Base-by-base conservation (phyloP, 2,329 filamentous ascomycete genomes). In the Arthrinium phaeospermum region DNA sequence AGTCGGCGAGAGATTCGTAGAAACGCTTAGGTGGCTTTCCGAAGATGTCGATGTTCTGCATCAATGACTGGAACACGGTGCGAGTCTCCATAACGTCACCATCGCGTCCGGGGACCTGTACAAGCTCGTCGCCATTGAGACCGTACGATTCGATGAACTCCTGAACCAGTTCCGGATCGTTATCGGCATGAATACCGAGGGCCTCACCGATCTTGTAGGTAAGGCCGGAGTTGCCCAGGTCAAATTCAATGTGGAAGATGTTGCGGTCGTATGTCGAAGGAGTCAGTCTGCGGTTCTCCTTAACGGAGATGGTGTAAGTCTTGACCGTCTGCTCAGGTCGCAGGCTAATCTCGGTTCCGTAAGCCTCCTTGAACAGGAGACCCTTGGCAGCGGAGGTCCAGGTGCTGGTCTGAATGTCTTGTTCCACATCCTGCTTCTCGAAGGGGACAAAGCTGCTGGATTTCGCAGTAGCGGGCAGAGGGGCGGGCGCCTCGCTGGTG, bases 241-340 rank as follows among this genome's bases (percentile, higher is more conserved):
- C 96, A 79, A 99, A 99, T 84, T 99, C 96, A 75, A 99, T 98
- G 86, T 99, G 96, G 92, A 99, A 99, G 83, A 99, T 98, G 88
- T 99, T 98, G 78, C 96, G 94, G 83, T 98, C 95, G 81, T 99
- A 99, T 45, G 91, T 93, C 34, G 84, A 79, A 3, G 96, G 96
- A 0, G 96, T 99, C 71, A 99, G 89, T 75, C 96, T 91, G 74
- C 96, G 94, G 85, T 97, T 98, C 86, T 98, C 96, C 86, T 97
- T 94, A 83, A 99, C 95, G 71, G 91, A 92, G 71, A 98, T 93
- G 57, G 94, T 94, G 78, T 90, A 92, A 1, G 96, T 98, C 89
- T 96, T 95, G 79, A 94, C 91, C 13, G 92, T 85, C 71, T 97
- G 86, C 79, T 99, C 96, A 14, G 96, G 96, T 71, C 96, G 93